Evolutionary conservation across 768 basidiomycete genomes (phyloP).

Genomic region (Russula vinacea): DNA sequence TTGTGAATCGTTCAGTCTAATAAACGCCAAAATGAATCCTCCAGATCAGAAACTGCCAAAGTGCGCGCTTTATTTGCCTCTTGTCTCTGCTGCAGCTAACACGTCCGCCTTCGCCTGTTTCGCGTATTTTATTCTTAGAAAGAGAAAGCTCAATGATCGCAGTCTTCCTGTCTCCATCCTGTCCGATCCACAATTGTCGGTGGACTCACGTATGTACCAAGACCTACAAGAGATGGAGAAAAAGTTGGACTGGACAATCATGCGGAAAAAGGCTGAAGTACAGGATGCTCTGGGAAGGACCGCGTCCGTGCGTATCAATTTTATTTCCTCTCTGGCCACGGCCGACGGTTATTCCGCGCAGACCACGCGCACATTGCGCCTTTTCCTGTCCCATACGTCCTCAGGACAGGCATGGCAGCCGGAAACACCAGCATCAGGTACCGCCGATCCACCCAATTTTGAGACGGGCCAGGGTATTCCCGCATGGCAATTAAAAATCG

Average conservation of each 20-base stretch:
- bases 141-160: slow-evolving; percentile 78
- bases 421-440: slow-evolving; percentile 39
- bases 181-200: slow-evolving; percentile 69
- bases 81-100: not conserved
- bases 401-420: slow-evolving; percentile 86
- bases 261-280: slow-evolving; percentile 84
- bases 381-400: slow-evolving; percentile 86
- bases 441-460: slow-evolving; percentile 50
- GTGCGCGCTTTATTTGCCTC: slow-evolving; percentile 29
- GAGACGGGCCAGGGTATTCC: slow-evolving; percentile 89
- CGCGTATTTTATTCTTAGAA: slow-evolving; percentile 42
- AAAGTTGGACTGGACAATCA: slow-evolving; percentile 93
- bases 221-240: slow-evolving; percentile 85
- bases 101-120: slow-evolving; percentile 8
- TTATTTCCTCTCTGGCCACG: not conserved
- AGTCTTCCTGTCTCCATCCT: slow-evolving; percentile 72
- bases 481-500: slow-evolving; percentile 83
- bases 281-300: slow-evolving; percentile 80
- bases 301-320: slow-evolving; percentile 52
- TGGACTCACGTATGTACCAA: slow-evolving; percentile 83
- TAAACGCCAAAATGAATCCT: slow-evolving; percentile 22
- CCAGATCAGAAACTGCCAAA: slow-evolving; percentile 38
- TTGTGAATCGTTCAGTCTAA: not conserved
- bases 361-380: slow-evolving; percentile 78
- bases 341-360: slow-evolving; percentile 35